phyloP scores from a whole-genome alignment of 2,329 filamentous ascomycete genomes.

The Coleophoma cylindrospora region DNA sequence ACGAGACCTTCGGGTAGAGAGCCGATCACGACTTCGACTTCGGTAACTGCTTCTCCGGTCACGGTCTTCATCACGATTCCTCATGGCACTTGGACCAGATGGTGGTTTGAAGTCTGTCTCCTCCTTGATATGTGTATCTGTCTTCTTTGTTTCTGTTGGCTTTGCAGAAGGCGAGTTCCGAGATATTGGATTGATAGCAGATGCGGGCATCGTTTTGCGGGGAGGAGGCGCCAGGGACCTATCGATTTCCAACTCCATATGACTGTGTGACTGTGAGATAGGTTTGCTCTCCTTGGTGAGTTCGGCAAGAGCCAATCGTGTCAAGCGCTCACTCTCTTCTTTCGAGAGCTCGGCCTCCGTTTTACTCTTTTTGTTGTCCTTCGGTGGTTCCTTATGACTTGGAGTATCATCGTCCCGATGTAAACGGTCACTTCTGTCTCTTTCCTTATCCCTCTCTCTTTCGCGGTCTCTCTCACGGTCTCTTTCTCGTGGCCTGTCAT shows the following conservation, averaged over 20 bases:
- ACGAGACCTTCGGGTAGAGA: conserved; percentile 16
- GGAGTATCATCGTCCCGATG: conserved; percentile 15
- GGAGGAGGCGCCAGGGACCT: conserved; percentile 26
- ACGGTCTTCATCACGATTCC: conserved; percentile 7
- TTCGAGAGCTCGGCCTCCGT: conserved; percentile 22
- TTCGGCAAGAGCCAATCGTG: conserved; percentile 27
- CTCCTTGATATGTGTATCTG: conserved; percentile 9
- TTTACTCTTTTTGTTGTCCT: conserved; percentile 7
- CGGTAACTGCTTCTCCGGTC: conserved; percentile 12
- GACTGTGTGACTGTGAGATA: conserved; percentile 23
- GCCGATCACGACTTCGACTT: conserved; percentile 22
- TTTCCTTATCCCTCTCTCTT: neutral
- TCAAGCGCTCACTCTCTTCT: conserved; percentile 26
- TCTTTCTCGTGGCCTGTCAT: conserved; percentile 1
- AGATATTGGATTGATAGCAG: conserved; percentile 27
- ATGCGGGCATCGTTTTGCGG: conserved; percentile 24
- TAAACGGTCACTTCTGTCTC: conserved; percentile 14
- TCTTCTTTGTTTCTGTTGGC: conserved; percentile 21
- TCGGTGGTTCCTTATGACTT: conserved; percentile 9
- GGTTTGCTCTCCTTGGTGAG: conserved; percentile 27
- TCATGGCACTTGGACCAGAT: conserved; percentile 12
- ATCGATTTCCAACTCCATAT: conserved; percentile 27
- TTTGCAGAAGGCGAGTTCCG: conserved; percentile 18
- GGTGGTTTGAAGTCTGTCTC: conserved; percentile 9
- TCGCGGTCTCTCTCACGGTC: neutral